These are phyloP conservation scores for Citrullus amarus DNA, from an alignment of 306 rosid genomes.

Conservation along the genomic window DNA sequence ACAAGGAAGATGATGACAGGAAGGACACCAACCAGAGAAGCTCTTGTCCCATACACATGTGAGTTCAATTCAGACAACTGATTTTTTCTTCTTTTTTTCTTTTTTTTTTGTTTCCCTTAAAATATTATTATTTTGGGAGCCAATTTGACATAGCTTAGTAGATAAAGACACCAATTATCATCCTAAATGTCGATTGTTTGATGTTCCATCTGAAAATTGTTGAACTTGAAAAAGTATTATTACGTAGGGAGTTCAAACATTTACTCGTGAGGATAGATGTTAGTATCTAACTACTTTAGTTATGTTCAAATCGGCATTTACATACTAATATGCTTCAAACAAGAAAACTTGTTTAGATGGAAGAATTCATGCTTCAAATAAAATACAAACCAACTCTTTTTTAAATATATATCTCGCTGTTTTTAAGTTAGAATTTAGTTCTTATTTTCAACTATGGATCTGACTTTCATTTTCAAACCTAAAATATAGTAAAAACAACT, in stretches of 20 bases:
- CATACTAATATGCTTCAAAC: background rate
- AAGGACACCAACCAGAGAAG: conserved; percentile 24
- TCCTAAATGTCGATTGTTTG: background rate
- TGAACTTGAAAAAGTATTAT: background rate
- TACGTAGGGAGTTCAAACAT: background rate
- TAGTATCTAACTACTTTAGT: background rate
- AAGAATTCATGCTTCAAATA: background rate
- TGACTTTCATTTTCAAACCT: background rate
- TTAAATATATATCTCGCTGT: background rate
- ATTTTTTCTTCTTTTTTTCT: background rate
- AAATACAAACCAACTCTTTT: background rate
- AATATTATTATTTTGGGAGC: background rate
- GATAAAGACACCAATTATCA: background rate
- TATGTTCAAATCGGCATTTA: background rate
- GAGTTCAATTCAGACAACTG: conserved; percentile 14
- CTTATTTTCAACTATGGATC: background rate
- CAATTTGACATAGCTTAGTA: background rate
- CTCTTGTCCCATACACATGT: conserved; percentile 27
- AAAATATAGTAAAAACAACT: background rate
- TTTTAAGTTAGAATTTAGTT: background rate
- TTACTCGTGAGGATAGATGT: background rate
- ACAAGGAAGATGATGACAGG: conserved; percentile 46
- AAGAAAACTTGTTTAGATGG: background rate
- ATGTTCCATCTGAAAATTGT: background rate
- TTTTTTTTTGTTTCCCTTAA: background rate